Conservation (phyloP, 345 rosid species). For the Theobroma cacao region DNA sequence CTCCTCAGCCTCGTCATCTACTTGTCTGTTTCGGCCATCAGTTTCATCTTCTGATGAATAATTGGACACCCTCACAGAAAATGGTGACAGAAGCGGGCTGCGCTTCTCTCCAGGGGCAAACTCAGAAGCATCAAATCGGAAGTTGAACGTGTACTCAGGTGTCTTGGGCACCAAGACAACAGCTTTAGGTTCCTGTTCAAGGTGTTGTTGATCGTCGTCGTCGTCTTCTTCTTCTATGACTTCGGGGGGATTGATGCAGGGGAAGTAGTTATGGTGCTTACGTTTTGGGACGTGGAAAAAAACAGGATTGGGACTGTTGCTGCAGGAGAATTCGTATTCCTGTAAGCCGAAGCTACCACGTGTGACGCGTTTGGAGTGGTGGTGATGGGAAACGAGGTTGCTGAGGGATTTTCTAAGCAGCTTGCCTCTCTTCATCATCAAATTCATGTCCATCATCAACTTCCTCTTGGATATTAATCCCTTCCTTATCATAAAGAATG, state of each 20-base stretch:
- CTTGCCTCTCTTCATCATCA: constrained; percentile 56
- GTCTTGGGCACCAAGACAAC: constrained; percentile 38
- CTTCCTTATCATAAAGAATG: constrained; percentile 48
- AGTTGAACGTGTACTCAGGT: constrained; percentile 39
- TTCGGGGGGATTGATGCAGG: constrained; percentile 46
- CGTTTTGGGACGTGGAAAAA: constrained; percentile 43
- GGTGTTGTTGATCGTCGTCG: neutral
- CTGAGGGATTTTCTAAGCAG: constrained; percentile 37
- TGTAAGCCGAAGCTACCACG: constrained; percentile 44
- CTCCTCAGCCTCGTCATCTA: constrained; percentile 58
- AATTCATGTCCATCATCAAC: constrained; percentile 56
- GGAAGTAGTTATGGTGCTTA: constrained; percentile 38
- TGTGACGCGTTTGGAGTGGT: constrained; percentile 14
- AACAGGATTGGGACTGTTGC: constrained; percentile 61
- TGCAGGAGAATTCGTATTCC: constrained; percentile 69
- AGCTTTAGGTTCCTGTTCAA: constrained; percentile 13
- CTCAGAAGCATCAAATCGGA: constrained; percentile 21
- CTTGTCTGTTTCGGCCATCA: constrained; percentile 21
- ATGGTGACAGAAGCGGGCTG: constrained; percentile 36
- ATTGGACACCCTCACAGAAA: constrained; percentile 39
- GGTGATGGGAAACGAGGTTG: constrained; percentile 35
- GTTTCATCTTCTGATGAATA: constrained; percentile 47
- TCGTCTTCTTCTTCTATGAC: constrained; percentile 32
- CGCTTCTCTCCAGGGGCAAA: constrained; percentile 24
- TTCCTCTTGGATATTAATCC: constrained; percentile 47